Evolutionary conservation across 768 basidiomycete species (phyloP), one percentile per base, ranked within the genome.

Genomic region (Podaxis sp.): DNA sequence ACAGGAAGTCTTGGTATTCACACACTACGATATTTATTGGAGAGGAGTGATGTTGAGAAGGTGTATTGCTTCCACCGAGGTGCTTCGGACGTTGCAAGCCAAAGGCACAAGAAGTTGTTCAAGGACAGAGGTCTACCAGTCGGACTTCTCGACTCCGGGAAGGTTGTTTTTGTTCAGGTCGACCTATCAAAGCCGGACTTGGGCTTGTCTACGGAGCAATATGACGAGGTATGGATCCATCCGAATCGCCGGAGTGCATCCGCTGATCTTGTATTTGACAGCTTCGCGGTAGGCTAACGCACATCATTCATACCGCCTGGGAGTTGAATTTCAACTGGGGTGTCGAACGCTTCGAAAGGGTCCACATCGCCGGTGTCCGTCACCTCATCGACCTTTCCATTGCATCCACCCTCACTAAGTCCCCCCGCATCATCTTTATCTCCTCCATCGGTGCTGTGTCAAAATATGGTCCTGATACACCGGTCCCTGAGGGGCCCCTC

Each of bases 1-100:
- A 77, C 76, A 2, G 76, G 76, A 17, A 70, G 68, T 15, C 68
- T 77, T 0, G 74, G 76, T 24, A 68, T 70, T 8, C 68, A 72
- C 53, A 59, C 73, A 11, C 68, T 77, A 12, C 58, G 66, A 0
- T 48, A 53, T 11, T 69, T 77, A n/a, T 49, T 74, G 8, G 53
- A 63, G 36, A 63, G 64, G 1, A 57, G 64, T 1, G 40, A 28
- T 5, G 68, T 75, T 7, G 52, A 55, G 28, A 64, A 56, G 26
- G 63, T 74, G 1, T 75, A 74, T 42, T 70, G 67, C 1, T 36
- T 73, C 13, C 72, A 74, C 59, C 70, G 73, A 19, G 52, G 33
- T n/a, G 22, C 44, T 42, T 52, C 61, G 4, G 42, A 59, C 33
- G 28, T 46, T 22, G 52, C 57, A 15, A 19, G 46, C 5, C 57